Evolutionary conservation across 2,329 filamentous ascomycete genomes (phyloP).

Genomic region (Clonostachys chloroleuca): DNA sequence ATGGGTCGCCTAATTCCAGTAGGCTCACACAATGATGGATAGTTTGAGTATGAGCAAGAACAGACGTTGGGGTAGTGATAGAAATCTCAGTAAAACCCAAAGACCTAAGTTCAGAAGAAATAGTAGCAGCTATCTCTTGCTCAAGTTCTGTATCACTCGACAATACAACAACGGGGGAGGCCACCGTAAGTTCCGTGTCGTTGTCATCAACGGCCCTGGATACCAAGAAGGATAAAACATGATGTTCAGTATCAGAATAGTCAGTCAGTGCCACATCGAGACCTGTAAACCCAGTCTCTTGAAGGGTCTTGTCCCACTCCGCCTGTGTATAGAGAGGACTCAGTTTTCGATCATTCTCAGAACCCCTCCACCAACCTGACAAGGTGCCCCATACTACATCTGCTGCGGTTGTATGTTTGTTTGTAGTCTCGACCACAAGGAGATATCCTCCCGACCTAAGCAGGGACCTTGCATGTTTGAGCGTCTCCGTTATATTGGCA

Average conservation of each 20-base stretch:
- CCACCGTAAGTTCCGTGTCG: no score
- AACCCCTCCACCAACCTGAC: conserved; percentile 24
- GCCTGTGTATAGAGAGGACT: conserved; percentile 1
- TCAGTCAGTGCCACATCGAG: not conserved
- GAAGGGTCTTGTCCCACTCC: not conserved
- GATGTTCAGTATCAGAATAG: not conserved
- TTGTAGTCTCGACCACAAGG: conserved; percentile 9
- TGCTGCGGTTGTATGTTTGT: not conserved
- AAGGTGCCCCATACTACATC: conserved; percentile 14
- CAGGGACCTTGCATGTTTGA: conserved; percentile 2
- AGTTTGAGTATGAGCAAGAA: no score
- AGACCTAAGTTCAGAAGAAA: no score
- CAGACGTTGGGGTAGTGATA: no score
- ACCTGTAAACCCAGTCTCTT: not conserved
- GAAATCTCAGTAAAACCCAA: no score
- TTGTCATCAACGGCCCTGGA: no score
- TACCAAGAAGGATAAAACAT: not conserved
- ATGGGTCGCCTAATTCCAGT: no score
- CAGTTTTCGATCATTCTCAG: conserved; percentile 6
- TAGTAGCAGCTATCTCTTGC: no score
- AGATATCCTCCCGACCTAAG: conserved; percentile 15
- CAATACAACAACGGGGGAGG: no score
- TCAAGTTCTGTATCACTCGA: no score
- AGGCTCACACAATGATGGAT: no score
- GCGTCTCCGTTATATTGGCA: conserved; percentile 9